These are phyloP conservation scores for Austroboletus eburneus DNA, from an alignment of 768 basidiomycete genomes.

Conservation along the genomic window DNA sequence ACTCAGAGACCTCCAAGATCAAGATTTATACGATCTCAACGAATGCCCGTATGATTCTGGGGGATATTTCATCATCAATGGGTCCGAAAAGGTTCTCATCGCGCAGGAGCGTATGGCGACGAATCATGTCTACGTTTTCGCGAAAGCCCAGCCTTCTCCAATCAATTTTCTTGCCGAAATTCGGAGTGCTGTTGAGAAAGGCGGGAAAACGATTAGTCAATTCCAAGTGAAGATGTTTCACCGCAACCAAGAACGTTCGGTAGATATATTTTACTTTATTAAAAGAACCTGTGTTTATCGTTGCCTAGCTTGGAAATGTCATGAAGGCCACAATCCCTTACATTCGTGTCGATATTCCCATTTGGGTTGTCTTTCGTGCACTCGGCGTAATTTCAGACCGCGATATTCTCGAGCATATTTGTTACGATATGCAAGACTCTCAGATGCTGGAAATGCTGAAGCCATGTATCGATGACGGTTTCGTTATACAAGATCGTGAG, in stretches of 20 bases:
- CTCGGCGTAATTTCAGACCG: conserved; percentile 96
- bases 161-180: conserved; percentile 96
- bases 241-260: conserved; percentile 81
- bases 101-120: conserved; percentile 99
- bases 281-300: conserved; percentile 1
- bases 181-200: conserved; percentile 94
- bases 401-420: conserved; percentile 97
- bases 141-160: conserved; percentile 94
- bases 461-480: conserved; percentile 97
- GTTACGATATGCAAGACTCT: conserved; percentile 94
- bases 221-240: conserved; percentile 99
- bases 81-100: conserved; percentile 99
- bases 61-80: conserved; percentile 99
- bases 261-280: conserved; percentile 35
- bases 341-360: conserved; percentile 96
- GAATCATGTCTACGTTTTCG: conserved; percentile 99
- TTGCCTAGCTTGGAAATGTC: conserved; percentile 70
- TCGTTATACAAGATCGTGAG: conserved; percentile 96
- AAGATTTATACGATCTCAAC: conserved; percentile 84
- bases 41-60: conserved; percentile 99
- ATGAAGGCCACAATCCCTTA: conserved; percentile 98
- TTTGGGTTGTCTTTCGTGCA: conserved; percentile 98
- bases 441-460: conserved; percentile 98
- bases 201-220: conserved; percentile 96
- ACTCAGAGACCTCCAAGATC: conserved; percentile 71